Evolutionary conservation across 148 eudicot genomes (phyloP).

Genomic region (Fagopyrum homotropicum): DNA sequence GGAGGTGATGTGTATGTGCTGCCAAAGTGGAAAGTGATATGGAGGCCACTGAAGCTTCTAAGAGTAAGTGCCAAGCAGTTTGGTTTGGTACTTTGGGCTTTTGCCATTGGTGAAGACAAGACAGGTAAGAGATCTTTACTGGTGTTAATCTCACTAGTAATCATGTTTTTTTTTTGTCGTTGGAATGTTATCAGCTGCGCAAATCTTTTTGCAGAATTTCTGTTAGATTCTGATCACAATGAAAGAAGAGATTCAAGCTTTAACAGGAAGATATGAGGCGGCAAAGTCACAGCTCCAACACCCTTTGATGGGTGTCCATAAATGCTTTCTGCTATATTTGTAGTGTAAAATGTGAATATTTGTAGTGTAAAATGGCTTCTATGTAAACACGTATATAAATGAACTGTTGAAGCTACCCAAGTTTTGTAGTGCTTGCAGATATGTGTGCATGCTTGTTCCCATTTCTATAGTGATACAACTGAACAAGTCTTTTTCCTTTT

Average conservation of each 20-base stretch:
- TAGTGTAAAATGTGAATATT: neutral
- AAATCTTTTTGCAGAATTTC: neutral
- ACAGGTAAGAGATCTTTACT: neutral
- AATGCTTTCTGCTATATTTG: neutral
- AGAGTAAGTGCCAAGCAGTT: neutral
- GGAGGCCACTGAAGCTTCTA: neutral
- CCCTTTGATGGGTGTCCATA: neutral
- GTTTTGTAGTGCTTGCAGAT: too few species aligned
- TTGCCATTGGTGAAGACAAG: neutral
- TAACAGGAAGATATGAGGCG: neutral
- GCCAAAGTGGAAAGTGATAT: neutral
- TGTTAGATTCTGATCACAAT: conserved; percentile 1
- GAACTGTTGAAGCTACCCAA: neutral
- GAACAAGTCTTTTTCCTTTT: too few species aligned
- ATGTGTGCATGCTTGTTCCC: too few species aligned
- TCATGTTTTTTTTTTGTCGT: neutral
- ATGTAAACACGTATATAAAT: neutral
- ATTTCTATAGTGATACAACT: too few species aligned
- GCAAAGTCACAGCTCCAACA: neutral
- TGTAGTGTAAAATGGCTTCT: neutral
- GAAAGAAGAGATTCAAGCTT: neutral
- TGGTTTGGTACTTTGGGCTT: neutral
- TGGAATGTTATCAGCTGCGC: neutral
- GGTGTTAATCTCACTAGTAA: neutral
- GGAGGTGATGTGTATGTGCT: neutral